phyloP scores from a whole-genome alignment of 441 rosid species.

The Populus tomentosa region DNA sequence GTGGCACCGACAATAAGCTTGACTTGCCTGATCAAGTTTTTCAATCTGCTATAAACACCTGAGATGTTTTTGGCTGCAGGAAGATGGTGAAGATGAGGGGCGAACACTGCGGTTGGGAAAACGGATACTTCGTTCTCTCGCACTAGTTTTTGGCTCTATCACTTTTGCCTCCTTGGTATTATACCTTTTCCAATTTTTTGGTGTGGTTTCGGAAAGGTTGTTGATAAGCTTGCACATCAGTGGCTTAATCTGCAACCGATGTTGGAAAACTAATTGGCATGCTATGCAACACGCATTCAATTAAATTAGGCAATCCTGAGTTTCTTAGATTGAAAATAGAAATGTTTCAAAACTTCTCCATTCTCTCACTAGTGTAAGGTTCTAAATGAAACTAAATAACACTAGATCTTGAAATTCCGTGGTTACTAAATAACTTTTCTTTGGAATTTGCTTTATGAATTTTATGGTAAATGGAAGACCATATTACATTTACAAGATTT shows the following conservation, averaged over 20 bases:
- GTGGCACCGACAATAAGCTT: not conserved
- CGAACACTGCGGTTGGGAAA: constrained; percentile 77
- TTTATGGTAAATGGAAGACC: not conserved
- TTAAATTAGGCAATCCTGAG: not conserved
- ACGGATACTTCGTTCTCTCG: constrained; percentile 84
- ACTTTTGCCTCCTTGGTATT: constrained; percentile 85
- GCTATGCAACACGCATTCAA: not conserved
- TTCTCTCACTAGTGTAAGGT: not conserved
- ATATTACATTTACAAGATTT: not conserved
- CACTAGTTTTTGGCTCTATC: constrained; percentile 76
- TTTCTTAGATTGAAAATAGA: not conserved
- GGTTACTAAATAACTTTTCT: not conserved
- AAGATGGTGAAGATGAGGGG: constrained; percentile 83
- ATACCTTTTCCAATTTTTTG: constrained; percentile 7
- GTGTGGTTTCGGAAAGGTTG: constrained; percentile 1
- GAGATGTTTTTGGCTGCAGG: constrained; percentile 54
- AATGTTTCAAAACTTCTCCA: not conserved
- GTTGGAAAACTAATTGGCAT: not conserved
- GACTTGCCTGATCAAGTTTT: not conserved
- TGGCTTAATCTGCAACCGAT: not conserved
- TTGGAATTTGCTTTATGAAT: not conserved
- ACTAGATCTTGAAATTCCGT: not conserved
- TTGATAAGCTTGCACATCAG: not conserved
- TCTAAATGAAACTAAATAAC: not conserved
- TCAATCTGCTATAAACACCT: constrained; percentile 13